Conservation (phyloP, 2,329 filamentous ascomycete species). For the Phaeoacremonium minimum region DNA sequence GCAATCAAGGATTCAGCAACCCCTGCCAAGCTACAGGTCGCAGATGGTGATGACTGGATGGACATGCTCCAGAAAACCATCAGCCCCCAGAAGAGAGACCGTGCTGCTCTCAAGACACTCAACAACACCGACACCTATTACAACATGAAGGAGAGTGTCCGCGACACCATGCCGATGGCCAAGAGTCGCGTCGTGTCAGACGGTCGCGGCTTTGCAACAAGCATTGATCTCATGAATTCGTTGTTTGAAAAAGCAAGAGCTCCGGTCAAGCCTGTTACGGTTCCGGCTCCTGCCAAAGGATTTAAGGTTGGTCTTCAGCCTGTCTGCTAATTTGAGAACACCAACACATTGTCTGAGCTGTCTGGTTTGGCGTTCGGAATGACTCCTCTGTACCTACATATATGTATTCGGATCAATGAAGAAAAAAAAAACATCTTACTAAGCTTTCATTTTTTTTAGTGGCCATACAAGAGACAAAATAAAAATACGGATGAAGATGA, state of each 20-base stretch:
- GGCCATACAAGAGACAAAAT: slow-evolving; percentile 77
- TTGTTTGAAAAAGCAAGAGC: slow-evolving; percentile 73
- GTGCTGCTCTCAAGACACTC: slow-evolving; percentile 61
- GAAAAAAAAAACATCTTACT: slow-evolving; percentile 33
- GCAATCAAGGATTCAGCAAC: slow-evolving; percentile 57
- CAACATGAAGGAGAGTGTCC: slow-evolving; percentile 22
- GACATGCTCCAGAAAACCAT: slow-evolving; percentile 92
- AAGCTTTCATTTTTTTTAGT: slow-evolving; percentile 57
- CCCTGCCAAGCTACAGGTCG: slow-evolving; percentile 55
- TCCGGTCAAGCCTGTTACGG: slow-evolving; percentile 48
- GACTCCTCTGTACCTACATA: no score
- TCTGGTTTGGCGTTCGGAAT: not conserved
- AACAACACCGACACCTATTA: slow-evolving; percentile 58
- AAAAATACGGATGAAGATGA: slow-evolving; percentile 63
- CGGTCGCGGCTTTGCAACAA: slow-evolving; percentile 71
- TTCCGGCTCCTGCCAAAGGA: slow-evolving; percentile 53
- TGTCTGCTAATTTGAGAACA: slow-evolving; percentile 23
- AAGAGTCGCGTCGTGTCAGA: slow-evolving; percentile 33
- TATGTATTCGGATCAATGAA: slow-evolving; percentile 23
- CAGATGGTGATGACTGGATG: slow-evolving; percentile 81
- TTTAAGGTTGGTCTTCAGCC: slow-evolving; percentile 79
- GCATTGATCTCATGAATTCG: slow-evolving; percentile 95
- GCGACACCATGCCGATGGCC: slow-evolving; percentile 20
- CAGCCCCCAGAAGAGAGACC: slow-evolving; percentile 88
- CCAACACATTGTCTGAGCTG: slow-evolving; percentile 22